These are phyloP conservation scores for Mortierella sp. DNA, from an alignment of 371 early-diverging fungal species.

Conservation along the genomic window DNA sequence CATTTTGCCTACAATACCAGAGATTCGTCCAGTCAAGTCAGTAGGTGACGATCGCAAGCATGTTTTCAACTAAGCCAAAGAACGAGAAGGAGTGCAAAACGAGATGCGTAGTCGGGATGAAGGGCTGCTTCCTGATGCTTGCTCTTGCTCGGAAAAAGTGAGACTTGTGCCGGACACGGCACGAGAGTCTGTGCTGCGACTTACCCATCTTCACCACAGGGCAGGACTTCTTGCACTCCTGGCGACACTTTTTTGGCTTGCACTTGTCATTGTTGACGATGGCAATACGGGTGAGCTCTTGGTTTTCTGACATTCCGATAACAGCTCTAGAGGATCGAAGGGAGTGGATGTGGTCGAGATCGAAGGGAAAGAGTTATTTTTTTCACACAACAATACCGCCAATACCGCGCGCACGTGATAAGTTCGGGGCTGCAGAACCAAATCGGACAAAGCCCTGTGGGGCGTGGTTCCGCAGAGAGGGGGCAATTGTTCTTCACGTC, in stretches of 20 bases:
- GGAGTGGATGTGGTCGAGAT: conserved; percentile 13
- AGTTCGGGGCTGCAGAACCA: too few species aligned
- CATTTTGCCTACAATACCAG: conserved; percentile 82
- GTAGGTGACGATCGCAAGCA: background rate
- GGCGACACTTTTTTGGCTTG: conserved; percentile 99
- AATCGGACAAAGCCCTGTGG: too few species aligned
- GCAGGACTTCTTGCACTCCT: conserved; percentile 88
- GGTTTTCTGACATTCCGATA: conserved; percentile 43
- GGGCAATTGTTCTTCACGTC: too few species aligned
- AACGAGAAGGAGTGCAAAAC: background rate
- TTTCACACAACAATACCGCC: background rate
- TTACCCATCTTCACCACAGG: conserved; percentile 71
- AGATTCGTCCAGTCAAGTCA: background rate
- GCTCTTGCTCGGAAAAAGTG: too few species aligned
- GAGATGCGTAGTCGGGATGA: background rate
- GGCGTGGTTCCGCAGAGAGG: too few species aligned
- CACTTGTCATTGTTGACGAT: conserved; percentile 98
- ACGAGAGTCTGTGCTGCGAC: background rate
- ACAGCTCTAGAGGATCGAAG: conserved; percentile 50
- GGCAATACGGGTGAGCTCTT: conserved; percentile 93
- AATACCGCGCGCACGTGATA: background rate
- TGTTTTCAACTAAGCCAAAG: background rate
- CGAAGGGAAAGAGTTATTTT: conserved; percentile 1
- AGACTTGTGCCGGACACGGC: too few species aligned
- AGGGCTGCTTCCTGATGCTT: background rate